Conservation (phyloP, 805 yeast genomes). For the Ascoidea rubescens region DNA sequence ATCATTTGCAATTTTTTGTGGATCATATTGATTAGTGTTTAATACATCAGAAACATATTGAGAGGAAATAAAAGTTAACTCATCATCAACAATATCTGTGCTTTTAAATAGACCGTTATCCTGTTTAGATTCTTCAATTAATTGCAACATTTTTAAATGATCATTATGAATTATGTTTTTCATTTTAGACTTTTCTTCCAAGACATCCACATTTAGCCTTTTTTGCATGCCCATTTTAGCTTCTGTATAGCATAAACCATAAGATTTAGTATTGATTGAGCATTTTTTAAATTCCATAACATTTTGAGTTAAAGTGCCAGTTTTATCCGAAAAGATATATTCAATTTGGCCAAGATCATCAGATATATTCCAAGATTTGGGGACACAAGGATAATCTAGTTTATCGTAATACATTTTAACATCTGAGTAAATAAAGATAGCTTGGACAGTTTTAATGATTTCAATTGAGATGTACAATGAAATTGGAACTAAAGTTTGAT, state of each 20-base stretch:
- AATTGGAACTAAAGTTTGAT: conserved; percentile 70
- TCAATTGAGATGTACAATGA: conserved; percentile 70
- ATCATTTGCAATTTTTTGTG: conserved; percentile 35
- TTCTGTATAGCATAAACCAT: conserved; percentile 69
- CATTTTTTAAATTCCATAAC: conserved; percentile 75
- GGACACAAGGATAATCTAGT: conserved; percentile 64
- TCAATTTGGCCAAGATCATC: conserved; percentile 81
- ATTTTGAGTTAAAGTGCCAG: conserved; percentile 75
- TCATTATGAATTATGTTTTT: conserved; percentile 27
- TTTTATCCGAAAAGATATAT: conserved; percentile 70
- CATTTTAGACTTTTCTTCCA: conserved; percentile 29
- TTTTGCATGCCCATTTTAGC: conserved; percentile 62
- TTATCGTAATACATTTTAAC: conserved; percentile 52
- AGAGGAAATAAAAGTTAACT: conserved; percentile 48
- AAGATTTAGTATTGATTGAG: conserved; percentile 49
- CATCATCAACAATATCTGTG: conserved; percentile 21
- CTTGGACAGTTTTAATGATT: conserved; percentile 65
- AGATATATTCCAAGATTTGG: conserved; percentile 72
- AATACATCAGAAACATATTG: conserved; percentile 41
- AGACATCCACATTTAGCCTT: conserved; percentile 49
- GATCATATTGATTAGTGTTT: conserved; percentile 16
- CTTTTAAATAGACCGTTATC: conserved; percentile 6
- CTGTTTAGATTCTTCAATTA: conserved; percentile 21
- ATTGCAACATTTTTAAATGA: conserved; percentile 26
- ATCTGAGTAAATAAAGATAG: conserved; percentile 62